Conservation (phyloP, 1,284 basidiomycete genomes). For the Kwoniella shivajii region DNA sequence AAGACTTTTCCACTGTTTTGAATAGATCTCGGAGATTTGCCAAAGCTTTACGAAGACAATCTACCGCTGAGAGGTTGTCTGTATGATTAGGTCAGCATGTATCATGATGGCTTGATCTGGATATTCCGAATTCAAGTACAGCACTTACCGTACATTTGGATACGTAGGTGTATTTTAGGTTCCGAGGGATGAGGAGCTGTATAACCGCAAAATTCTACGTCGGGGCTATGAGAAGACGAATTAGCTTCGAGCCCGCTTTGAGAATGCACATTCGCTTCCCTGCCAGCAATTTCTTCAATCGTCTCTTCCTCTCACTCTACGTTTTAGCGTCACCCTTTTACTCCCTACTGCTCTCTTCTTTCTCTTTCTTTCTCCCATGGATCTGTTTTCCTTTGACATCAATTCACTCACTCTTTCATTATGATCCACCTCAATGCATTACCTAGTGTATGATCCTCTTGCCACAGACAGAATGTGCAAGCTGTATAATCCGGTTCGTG, state of each 20-base stretch:
- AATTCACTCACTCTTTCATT: conserved; percentile 87
- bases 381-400: neutral
- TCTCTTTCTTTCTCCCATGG: too few relatives aligned
- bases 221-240: conserved; percentile 65
- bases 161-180: conserved; percentile 89
- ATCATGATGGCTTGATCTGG: neutral
- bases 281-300: too few relatives aligned
- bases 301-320: too few relatives aligned
- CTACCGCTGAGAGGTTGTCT: conserved; percentile 79
- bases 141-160: conserved; percentile 96
- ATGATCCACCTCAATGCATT: conserved; percentile 96
- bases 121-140: neutral
- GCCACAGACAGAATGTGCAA: conserved; percentile 86
- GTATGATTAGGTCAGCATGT: neutral
- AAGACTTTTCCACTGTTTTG: conserved; percentile 67
- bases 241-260: neutral
- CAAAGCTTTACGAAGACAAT: conserved; percentile 73
- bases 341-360: too few relatives aligned
- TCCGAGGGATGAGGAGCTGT: conserved; percentile 96
- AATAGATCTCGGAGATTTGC: conserved; percentile 74
- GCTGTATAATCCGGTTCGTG: conserved; percentile 80
- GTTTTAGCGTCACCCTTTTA: too few relatives aligned
- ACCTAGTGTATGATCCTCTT: conserved; percentile 94
- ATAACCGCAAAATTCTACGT: conserved; percentile 98
- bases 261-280: too few relatives aligned